Percentiles rank a stretch among this genome's conserved stretches.
Conservation (phyloP, 805 yeast genomes). For the Candida andamanensis region DNA sequence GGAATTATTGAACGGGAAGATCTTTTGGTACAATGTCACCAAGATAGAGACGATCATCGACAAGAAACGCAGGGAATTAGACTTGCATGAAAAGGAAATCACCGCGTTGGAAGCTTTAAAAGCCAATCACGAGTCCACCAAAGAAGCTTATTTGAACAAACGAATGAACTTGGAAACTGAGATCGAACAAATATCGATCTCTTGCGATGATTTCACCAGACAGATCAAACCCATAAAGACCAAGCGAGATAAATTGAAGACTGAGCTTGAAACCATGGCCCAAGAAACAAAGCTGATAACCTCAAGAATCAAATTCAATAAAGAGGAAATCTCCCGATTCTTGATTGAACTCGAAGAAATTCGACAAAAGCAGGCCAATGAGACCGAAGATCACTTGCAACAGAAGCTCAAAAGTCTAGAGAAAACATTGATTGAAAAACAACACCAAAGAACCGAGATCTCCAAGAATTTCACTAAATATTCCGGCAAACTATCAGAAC, state of each 20-base stretch:
- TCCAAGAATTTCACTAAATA: no score
- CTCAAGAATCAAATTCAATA: constrained; percentile 1
- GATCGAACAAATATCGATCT: neutral
- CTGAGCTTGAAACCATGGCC: neutral
- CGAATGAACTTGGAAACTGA: constrained; percentile 1
- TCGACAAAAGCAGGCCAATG: no score
- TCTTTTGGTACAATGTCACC: constrained; percentile 38
- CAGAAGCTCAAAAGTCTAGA: no score
- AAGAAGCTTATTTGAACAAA: constrained; percentile 3
- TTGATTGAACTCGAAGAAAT: no score
- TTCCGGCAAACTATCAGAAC: no score
- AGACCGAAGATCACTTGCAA: no score
- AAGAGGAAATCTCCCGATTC: no score
- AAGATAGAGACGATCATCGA: constrained; percentile 17
- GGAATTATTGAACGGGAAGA: constrained; percentile 34
- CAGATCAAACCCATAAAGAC: neutral
- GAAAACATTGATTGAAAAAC: no score
- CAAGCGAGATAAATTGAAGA: constrained; percentile 1
- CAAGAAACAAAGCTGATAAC: constrained; percentile 8
- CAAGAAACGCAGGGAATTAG: constrained; percentile 9
- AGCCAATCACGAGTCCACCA: constrained; percentile 13
- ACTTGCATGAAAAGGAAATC: constrained; percentile 10
- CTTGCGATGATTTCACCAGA: neutral
- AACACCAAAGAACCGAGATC: no score
- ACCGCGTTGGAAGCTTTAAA: constrained; percentile 1